Conservation (phyloP, 768 basidiomycete species). For the Podaxis mareebaensis region DNA sequence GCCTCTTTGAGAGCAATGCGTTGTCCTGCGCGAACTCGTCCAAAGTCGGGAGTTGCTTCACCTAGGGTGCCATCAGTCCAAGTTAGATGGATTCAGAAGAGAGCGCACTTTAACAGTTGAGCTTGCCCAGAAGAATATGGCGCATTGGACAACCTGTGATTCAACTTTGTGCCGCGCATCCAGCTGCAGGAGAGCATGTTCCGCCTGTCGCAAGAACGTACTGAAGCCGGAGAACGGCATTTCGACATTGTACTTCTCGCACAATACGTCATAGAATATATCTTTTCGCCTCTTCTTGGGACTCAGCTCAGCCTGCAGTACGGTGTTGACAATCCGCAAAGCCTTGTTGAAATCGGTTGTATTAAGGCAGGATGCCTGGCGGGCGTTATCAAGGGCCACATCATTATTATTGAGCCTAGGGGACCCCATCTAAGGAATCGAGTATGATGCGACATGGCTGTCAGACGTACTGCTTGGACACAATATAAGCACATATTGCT, state of each 20-base stretch:
- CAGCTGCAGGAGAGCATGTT: slow-evolving; percentile 4
- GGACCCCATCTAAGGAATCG: neutral
- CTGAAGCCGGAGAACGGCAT: slow-evolving; percentile 6
- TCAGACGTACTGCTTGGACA: slow-evolving; percentile 4
- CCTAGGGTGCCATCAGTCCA: neutral
- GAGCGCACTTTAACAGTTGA: neutral
- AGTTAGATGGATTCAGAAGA: neutral
- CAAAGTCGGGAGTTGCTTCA: slow-evolving; percentile 6
- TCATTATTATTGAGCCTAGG: slow-evolving; percentile 12
- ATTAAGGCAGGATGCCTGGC: slow-evolving; percentile 9
- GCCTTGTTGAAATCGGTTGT: slow-evolving; percentile 10
- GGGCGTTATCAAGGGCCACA: slow-evolving; percentile 8
- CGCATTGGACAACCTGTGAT: neutral
- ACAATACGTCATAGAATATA: neutral
- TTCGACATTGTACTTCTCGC: slow-evolving; percentile 10
- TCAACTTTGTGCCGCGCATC: slow-evolving; percentile 3
- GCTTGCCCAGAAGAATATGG: slow-evolving; percentile 14
- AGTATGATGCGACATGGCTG: neutral
- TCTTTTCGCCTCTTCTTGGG: neutral
- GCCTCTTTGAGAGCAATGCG: slow-evolving; percentile 11
- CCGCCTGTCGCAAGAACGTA: slow-evolving; percentile 9
- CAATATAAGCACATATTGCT: slow-evolving; percentile 13
- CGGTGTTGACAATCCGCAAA: neutral
- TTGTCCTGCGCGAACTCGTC: slow-evolving; percentile 19
- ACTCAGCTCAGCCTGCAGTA: slow-evolving; percentile 2